These are phyloP conservation scores for Trichoderma asperelloides DNA, from an alignment of 495 filamentous ascomycete genomes.

Conservation along the genomic window DNA sequence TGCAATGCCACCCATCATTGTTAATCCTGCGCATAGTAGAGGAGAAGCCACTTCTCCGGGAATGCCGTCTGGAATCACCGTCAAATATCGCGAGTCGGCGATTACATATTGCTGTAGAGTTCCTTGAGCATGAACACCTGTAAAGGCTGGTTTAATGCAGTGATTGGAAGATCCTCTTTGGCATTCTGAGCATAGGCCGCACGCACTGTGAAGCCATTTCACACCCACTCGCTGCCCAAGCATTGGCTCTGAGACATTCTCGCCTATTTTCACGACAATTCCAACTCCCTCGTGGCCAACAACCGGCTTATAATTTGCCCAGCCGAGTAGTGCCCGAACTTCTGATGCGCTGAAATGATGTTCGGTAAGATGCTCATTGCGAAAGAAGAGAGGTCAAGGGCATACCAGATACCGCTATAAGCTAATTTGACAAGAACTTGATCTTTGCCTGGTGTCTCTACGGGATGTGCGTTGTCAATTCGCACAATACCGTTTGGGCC, in stretches of 20 bases:
- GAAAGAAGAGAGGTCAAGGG: not conserved
- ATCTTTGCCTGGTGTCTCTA: not conserved
- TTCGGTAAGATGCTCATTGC: not conserved
- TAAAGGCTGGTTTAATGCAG: constrained; percentile 5
- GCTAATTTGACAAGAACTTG: constrained; percentile 10
- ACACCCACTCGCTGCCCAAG: constrained; percentile 53
- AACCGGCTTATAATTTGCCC: constrained; percentile 22
- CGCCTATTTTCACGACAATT: constrained; percentile 49
- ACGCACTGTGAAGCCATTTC: constrained; percentile 19
- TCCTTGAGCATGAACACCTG: constrained; percentile 33
- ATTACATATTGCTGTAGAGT: constrained; percentile 62
- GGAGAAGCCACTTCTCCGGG: constrained; percentile 49
- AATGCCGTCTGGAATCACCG: constrained; percentile 52
- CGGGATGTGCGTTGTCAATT: not conserved
- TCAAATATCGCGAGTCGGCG: constrained; percentile 53
- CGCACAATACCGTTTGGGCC: not conserved
- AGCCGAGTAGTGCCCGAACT: constrained; percentile 6
- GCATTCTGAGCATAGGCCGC: constrained; percentile 7
- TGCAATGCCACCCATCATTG: constrained; percentile 14
- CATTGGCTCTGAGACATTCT: constrained; percentile 40
- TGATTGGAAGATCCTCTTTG: not conserved
- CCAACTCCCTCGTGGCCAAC: constrained; percentile 55
- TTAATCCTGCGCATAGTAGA: constrained; percentile 50
- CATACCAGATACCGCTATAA: constrained; percentile 8
- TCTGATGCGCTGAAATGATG: constrained; percentile 4